phyloP scores from a whole-genome alignment of 2,329 filamentous ascomycete genomes.

The Pseudogymnoascus sp. region DNA sequence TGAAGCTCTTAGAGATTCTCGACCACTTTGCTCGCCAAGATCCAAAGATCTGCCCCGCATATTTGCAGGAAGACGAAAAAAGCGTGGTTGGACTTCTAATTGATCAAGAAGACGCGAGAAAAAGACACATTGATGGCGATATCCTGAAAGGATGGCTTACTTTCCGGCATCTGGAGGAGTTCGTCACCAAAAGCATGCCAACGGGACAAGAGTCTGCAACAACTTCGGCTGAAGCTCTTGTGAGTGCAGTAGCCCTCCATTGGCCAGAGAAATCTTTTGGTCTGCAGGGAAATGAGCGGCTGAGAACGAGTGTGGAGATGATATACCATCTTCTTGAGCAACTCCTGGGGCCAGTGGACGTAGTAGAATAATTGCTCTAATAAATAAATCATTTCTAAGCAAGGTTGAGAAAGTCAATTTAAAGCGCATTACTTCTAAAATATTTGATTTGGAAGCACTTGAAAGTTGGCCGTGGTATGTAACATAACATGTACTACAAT shows the following conservation, averaged over 20 bases:
- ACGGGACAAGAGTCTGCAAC: neutral
- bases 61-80: neutral
- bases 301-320: neutral
- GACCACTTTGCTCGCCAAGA: conserved; percentile 56
- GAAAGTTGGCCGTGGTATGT: neutral
- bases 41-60: conserved; percentile 37
- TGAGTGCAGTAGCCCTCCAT: conserved; percentile 16
- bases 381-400: neutral
- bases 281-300: neutral
- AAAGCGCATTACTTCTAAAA: neutral
- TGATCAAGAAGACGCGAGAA: conserved; percentile 19
- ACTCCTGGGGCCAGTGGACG: neutral
- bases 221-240: neutral
- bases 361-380: neutral
- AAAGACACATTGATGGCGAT: conserved; percentile 62
- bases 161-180: conserved; percentile 35
- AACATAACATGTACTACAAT: neutral
- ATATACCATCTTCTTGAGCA: neutral
- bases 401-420: neutral
- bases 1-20: conserved; percentile 63
- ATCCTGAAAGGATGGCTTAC: conserved; percentile 49
- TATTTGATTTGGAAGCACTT: neutral
- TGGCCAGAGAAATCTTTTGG: conserved; percentile 24
- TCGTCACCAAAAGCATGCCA: conserved; percentile 27
- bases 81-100: neutral